A percentile compares a stretch with the other conserved stretches of the same genome.
Conservation (phyloP, 768 basidiomycete genomes). For the Inosperma sp. region DNA sequence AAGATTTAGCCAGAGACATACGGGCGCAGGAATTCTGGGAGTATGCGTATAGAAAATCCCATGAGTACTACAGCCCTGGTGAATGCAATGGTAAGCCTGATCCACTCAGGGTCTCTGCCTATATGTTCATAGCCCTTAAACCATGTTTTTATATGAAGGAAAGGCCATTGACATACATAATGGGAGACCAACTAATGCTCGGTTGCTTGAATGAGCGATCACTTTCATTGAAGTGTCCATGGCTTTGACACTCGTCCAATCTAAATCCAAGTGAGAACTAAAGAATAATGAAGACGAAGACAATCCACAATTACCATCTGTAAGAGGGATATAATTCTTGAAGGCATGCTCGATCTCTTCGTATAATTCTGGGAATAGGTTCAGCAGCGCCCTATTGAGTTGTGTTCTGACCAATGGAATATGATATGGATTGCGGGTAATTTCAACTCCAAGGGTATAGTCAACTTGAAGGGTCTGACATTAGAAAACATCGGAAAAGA, state of each 20-base stretch:
- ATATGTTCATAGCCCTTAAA: too few species aligned
- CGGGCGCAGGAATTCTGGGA: too few species aligned
- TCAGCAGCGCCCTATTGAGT: conserved; percentile 35
- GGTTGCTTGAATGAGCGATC: conserved; percentile 17
- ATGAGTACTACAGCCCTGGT: too few species aligned
- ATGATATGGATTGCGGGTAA: conserved; percentile 30
- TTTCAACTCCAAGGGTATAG: conserved; percentile 30
- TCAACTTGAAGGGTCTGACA: conserved; percentile 34
- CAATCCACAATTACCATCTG: conserved; percentile 23
- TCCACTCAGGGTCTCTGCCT: too few species aligned
- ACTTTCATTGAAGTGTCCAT: not conserved
- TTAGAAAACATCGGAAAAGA: conserved; percentile 19
- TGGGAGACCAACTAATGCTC: conserved; percentile 16
- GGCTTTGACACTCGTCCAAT: not conserved
- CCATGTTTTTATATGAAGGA: too few species aligned
- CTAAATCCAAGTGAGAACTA: not conserved
- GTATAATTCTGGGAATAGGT: conserved; percentile 35
- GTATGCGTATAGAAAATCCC: too few species aligned
- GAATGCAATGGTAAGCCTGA: too few species aligned
- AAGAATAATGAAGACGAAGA: not conserved
- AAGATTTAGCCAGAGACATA: too few species aligned
- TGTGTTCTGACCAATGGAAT: conserved; percentile 28
- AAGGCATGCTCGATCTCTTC: conserved; percentile 44
- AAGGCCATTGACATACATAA: conserved; percentile 16
- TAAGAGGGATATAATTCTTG: not conserved